Evolutionary conservation across 2,329 filamentous ascomycete genomes (phyloP).

Genomic region (Thelonectria rubi): DNA sequence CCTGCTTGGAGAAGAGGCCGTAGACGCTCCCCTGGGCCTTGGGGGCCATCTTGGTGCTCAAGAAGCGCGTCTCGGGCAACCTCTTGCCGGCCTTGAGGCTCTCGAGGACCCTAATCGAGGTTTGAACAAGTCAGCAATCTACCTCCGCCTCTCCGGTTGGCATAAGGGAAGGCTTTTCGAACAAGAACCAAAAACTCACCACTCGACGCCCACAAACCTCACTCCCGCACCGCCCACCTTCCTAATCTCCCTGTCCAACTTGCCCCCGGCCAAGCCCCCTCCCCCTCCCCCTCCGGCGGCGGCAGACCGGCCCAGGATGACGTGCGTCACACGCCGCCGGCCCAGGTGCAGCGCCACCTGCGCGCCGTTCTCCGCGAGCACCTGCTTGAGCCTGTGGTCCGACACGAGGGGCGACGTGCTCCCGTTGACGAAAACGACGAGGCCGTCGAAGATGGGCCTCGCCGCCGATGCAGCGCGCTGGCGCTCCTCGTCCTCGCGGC

Average conservation of each 20-base stretch:
- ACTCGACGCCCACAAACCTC: constrained; percentile 83
- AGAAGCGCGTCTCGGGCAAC: constrained; percentile 78
- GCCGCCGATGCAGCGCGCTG: constrained; percentile 38
- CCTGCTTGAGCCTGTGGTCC: constrained; percentile 84
- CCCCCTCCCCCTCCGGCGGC: constrained; percentile 64
- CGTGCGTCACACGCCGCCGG: constrained; percentile 81
- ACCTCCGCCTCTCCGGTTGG: no score
- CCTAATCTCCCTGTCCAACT: constrained; percentile 82
- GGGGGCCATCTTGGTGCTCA: constrained; percentile 67
- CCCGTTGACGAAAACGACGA: constrained; percentile 87
- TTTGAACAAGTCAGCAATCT: constrained; percentile 2
- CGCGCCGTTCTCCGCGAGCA: constrained; percentile 80
- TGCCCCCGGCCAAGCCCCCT: constrained; percentile 78
- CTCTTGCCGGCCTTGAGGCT: constrained; percentile 80
- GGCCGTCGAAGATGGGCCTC: constrained; percentile 70
- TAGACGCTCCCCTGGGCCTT: constrained; percentile 73
- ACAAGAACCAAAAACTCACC: constrained; percentile 56
- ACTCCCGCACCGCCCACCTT: constrained; percentile 73
- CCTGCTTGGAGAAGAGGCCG: constrained; percentile 51
- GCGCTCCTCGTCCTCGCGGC: constrained; percentile 62
- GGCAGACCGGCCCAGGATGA: constrained; percentile 75
- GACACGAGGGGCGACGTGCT: constrained; percentile 83
- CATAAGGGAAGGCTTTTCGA: no score
- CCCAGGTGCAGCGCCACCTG: constrained; percentile 75
- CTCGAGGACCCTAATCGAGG: constrained; percentile 74